These are phyloP conservation scores for Asterionellopsis glacialis DNA, from an alignment of 108 stramenopile species.

Conservation along the genomic window DNA sequence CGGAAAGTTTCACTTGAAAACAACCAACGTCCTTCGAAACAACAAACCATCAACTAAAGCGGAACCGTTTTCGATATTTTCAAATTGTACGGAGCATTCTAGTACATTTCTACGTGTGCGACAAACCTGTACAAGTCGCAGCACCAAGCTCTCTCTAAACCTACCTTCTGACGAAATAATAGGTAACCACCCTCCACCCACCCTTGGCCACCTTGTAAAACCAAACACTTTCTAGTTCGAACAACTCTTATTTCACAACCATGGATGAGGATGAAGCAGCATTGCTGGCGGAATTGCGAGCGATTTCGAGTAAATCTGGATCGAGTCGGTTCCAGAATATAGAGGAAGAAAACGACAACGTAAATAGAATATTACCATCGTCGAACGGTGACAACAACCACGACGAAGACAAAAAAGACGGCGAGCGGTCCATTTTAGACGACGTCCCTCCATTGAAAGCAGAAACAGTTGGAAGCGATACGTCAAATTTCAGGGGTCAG, in stretches of 20 bases:
- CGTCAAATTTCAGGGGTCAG: no score
- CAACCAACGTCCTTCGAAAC: no score
- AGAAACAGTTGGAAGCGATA: no score
- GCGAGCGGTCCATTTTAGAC: background rate
- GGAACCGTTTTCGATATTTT: no score
- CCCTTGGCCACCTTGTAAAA: no score
- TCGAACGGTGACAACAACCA: background rate
- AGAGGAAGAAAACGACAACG: background rate
- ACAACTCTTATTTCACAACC: background rate
- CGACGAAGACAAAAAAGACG: background rate
- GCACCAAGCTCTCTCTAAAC: no score
- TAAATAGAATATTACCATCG: background rate
- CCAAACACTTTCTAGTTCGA: background rate
- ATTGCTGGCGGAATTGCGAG: constrained; percentile 47
- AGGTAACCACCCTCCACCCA: background rate
- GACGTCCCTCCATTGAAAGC: background rate
- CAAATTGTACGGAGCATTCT: no score
- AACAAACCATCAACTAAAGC: no score
- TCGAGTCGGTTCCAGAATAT: constrained; percentile 27
- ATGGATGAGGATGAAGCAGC: constrained; percentile 34
- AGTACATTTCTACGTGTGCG: no score
- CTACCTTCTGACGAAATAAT: background rate
- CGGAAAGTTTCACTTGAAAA: no score
- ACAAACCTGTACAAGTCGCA: no score
- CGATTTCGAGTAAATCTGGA: constrained; percentile 37